A percentile compares a stretch with the other conserved stretches of the same genome.
phyloP scores from a whole-genome alignment of 345 rosid genomes.

The Iberis pinnata region DNA sequence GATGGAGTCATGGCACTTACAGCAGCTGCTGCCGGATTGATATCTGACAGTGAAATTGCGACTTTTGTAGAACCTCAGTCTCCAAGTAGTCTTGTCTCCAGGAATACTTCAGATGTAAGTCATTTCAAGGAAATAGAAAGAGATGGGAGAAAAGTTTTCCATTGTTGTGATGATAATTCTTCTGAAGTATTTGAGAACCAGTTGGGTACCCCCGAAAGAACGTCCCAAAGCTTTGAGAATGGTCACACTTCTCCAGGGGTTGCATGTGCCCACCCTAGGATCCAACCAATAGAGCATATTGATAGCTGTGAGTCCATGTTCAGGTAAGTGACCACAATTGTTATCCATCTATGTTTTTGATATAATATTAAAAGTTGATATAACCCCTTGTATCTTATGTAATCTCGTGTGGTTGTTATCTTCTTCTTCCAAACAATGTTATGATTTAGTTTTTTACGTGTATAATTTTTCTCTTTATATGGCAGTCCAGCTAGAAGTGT shows the following conservation, averaged over 20 bases:
- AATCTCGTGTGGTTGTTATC: neutral
- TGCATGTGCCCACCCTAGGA: slow-evolving; percentile 36
- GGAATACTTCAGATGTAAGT: slow-evolving; percentile 64
- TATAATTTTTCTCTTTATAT: slow-evolving; percentile 37
- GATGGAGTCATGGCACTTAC: slow-evolving; percentile 62
- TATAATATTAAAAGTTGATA: no score
- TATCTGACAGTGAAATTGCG: slow-evolving; percentile 50
- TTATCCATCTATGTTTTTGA: neutral
- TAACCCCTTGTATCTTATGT: neutral
- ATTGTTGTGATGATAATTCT: slow-evolving; percentile 50
- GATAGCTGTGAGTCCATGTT: slow-evolving; percentile 71
- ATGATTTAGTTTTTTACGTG: slow-evolving; percentile 16
- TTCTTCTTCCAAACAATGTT: neutral
- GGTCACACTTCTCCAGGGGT: slow-evolving; percentile 64
- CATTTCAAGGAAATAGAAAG: slow-evolving; percentile 55
- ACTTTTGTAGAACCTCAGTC: slow-evolving; percentile 52
- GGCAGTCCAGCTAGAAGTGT: slow-evolving; percentile 92
- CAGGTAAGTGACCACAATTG: slow-evolving; percentile 45
- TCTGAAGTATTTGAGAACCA: slow-evolving; percentile 61
- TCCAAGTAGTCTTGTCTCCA: slow-evolving; percentile 53
- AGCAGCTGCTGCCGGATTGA: slow-evolving; percentile 79
- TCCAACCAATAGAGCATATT: slow-evolving; percentile 41
- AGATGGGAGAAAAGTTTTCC: slow-evolving; percentile 42
- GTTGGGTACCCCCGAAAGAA: slow-evolving; percentile 49
- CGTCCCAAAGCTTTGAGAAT: slow-evolving; percentile 42